phyloP scores from a whole-genome alignment of 768 basidiomycete genomes.

The Pisolithus orientalis region DNA sequence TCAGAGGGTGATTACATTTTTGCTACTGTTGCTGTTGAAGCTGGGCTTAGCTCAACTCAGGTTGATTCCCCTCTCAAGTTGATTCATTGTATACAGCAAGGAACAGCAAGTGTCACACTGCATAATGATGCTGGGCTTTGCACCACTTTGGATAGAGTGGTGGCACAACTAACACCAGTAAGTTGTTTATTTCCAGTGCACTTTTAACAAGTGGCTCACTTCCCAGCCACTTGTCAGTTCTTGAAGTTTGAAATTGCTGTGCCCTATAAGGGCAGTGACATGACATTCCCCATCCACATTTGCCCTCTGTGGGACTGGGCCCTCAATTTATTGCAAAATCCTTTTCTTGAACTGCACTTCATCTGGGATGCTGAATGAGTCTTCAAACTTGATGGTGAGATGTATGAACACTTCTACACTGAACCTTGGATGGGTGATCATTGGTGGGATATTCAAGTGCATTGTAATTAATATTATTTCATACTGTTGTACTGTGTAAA shows the following conservation, averaged over 20 bases:
- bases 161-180: too few species aligned
- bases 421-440: constrained; percentile 34
- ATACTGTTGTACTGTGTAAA: too few species aligned
- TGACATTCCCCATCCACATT: neutral
- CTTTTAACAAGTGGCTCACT: too few species aligned
- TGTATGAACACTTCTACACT: constrained; percentile 23
- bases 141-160: too few species aligned
- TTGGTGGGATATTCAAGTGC: constrained; percentile 34
- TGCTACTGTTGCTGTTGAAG: too few species aligned
- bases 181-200: too few species aligned
- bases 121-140: too few species aligned
- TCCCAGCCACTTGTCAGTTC: neutral
- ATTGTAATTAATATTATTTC: neutral
- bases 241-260: neutral
- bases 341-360: constrained; percentile 8
- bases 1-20: too few species aligned
- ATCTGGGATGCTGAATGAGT: constrained; percentile 27
- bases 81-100: too few species aligned
- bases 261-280: neutral
- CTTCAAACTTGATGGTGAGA: constrained; percentile 22
- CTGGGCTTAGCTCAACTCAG: too few species aligned
- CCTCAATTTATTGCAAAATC: constrained; percentile 4
- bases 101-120: too few species aligned
- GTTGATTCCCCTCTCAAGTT: too few species aligned
- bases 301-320: constrained; percentile 2